These are phyloP conservation scores for Colletotrichum tamarilloi DNA, from an alignment of 2,329 filamentous ascomycete genomes.

Conservation along the genomic window DNA sequence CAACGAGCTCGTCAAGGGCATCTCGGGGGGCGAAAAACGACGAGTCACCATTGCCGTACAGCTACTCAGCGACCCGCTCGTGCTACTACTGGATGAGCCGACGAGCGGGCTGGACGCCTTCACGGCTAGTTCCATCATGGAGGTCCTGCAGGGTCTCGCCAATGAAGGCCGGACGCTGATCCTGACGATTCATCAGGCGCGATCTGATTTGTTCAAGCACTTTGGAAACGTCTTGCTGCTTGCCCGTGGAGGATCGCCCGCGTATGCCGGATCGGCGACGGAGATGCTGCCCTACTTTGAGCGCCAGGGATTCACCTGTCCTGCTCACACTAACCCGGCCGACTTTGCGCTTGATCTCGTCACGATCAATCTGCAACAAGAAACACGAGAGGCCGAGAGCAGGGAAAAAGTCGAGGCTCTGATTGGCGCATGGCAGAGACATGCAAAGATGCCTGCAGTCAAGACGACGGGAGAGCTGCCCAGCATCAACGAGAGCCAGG, in stretches of 20 bases:
- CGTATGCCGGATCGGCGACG: constrained; percentile 72
- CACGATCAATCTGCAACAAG: constrained; percentile 78
- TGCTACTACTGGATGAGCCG: constrained; percentile 80
- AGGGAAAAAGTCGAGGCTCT: constrained; percentile 70
- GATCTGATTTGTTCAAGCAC: constrained; percentile 76
- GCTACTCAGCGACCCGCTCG: constrained; percentile 78
- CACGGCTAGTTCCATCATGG: constrained; percentile 80
- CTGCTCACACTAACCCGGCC: constrained; percentile 77
- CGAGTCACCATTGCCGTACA: constrained; percentile 83
- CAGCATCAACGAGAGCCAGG: constrained; percentile 42
- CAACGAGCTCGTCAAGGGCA: constrained; percentile 78
- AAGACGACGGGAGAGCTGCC: constrained; percentile 37
- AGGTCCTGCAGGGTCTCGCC: constrained; percentile 76
- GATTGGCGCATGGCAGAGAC: constrained; percentile 66
- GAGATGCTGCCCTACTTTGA: constrained; percentile 76
- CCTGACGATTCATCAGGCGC: constrained; percentile 82
- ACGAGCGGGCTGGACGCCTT: constrained; percentile 83
- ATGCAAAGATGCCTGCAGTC: constrained; percentile 9
- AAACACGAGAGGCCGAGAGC: constrained; percentile 69
- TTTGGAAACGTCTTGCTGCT: constrained; percentile 80
- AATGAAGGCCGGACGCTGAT: constrained; percentile 80
- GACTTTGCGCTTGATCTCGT: constrained; percentile 84
- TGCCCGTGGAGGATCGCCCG: constrained; percentile 74
- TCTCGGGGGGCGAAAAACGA: constrained; percentile 83
- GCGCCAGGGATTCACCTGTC: constrained; percentile 71